Conservation (phyloP, 2,329 filamentous ascomycete species). For the Colletotrichum tropicicola region DNA sequence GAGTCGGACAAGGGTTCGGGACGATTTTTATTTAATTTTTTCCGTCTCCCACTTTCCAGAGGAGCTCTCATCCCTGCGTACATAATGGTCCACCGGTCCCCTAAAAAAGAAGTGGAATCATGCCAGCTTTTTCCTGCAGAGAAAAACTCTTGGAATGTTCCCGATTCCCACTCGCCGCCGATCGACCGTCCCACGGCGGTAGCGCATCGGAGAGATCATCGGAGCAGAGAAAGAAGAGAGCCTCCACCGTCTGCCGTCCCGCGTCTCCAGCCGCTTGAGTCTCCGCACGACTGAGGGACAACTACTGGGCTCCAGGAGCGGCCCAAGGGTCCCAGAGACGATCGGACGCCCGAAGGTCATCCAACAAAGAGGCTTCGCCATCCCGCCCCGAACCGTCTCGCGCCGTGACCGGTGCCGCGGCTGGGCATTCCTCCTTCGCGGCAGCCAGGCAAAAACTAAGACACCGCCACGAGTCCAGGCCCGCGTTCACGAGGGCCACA, state of each 20-base stretch:
- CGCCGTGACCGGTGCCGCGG: background rate
- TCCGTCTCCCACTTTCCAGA: background rate
- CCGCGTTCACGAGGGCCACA: background rate
- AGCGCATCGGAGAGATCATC: background rate
- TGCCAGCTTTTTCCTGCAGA: background rate
- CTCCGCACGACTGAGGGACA: background rate
- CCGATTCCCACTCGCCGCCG: background rate
- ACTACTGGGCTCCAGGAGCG: no score
- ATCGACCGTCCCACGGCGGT: background rate
- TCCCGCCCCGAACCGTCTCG: background rate
- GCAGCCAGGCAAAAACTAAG: background rate
- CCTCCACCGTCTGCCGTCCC: background rate
- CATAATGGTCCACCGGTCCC: constrained; percentile 12
- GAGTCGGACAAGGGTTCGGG: background rate
- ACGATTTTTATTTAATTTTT: background rate
- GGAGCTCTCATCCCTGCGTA: constrained; percentile 1
- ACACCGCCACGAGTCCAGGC: background rate
- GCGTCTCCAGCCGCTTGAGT: no score
- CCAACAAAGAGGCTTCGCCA: background rate
- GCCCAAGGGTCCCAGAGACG: no score
- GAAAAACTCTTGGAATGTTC: background rate
- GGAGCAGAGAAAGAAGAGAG: background rate
- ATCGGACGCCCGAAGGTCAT: no score
- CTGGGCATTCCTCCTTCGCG: background rate
- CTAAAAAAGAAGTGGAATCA: background rate